Percentiles rank a stretch among this genome's conserved stretches.
phyloP scores from a whole-genome alignment of 768 basidiomycete species.

The Trametes elegans region DNA sequence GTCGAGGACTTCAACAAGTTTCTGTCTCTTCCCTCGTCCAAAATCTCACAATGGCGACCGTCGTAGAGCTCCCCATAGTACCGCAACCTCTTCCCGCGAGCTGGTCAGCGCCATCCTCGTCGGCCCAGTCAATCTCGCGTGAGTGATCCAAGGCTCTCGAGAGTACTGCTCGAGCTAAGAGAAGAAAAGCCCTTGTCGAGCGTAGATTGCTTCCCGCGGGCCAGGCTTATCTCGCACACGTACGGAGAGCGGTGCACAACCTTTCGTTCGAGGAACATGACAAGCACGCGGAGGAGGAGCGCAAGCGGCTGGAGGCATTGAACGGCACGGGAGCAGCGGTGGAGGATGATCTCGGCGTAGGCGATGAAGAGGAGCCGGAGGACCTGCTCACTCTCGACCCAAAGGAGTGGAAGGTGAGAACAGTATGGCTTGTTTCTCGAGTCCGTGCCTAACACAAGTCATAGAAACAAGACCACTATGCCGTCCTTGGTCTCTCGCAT shows the following conservation, averaged over 20 bases:
- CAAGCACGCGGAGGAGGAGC: constrained; percentile 54
- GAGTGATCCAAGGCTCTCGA: constrained; percentile 5
- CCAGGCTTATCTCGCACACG: constrained; percentile 81
- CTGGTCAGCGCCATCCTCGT: constrained; percentile 41
- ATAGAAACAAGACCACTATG: constrained; percentile 98
- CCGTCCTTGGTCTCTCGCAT: constrained; percentile 91
- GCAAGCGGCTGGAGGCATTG: constrained; percentile 48
- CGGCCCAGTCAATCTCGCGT: constrained; percentile 36
- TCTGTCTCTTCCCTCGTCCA: neutral
- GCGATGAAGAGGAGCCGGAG: constrained; percentile 80
- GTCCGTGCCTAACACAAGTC: neutral
- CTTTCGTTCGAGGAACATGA: constrained; percentile 86
- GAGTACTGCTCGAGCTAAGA: constrained; percentile 4
- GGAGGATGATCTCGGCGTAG: constrained; percentile 89
- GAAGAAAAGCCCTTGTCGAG: constrained; percentile 37
- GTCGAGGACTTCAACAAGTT: neutral
- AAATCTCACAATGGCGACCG: constrained; percentile 26
- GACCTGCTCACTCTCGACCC: constrained; percentile 79
- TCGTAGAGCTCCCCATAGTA: constrained; percentile 38
- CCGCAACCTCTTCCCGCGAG: constrained; percentile 43
- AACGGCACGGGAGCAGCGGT: constrained; percentile 44
- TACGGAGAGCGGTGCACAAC: constrained; percentile 69
- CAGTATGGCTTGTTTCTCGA: neutral
- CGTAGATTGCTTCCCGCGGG: constrained; percentile 79
- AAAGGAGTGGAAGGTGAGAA: constrained; percentile 95